phyloP scores from a whole-genome alignment of 2,329 filamentous ascomycete species.

The Penicillium palitans region DNA sequence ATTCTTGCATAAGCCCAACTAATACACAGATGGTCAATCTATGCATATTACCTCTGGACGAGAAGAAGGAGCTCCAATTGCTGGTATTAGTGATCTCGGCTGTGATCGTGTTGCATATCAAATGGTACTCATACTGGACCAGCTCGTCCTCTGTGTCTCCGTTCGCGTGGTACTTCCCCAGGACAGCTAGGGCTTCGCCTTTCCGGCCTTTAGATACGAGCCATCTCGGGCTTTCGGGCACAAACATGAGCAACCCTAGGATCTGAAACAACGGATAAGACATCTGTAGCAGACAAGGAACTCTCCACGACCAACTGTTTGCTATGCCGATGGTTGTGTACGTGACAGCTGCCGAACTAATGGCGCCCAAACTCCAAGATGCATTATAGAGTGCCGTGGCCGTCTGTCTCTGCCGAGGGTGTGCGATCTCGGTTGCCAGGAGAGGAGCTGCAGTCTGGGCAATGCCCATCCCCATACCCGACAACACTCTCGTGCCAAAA shows the following conservation, averaged over 20 bases:
- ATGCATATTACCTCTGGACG: conserved; percentile 18
- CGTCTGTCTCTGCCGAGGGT: conserved; percentile 30
- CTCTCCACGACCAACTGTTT: conserved; percentile 52
- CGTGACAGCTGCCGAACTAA: conserved; percentile 11
- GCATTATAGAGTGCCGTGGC: conserved; percentile 31
- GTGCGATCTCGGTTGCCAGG: conserved; percentile 32
- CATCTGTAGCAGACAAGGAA: conserved; percentile 57
- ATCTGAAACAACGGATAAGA: conserved; percentile 51
- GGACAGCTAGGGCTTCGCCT: conserved; percentile 56
- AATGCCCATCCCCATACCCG: conserved; percentile 41
- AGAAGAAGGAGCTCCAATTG: conserved; percentile 21
- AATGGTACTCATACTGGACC: conserved; percentile 23
- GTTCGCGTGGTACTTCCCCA: conserved; percentile 62
- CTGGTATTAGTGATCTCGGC: conserved; percentile 14
- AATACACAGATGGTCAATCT: conserved; percentile 20
- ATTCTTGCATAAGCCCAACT: conserved; percentile 25
- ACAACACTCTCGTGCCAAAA: conserved; percentile 30
- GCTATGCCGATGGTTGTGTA: conserved; percentile 16
- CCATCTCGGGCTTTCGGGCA: conserved; percentile 65
- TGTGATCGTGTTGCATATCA: conserved; percentile 22
- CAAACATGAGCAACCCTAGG: conserved; percentile 48
- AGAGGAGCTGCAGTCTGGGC: conserved; percentile 29
- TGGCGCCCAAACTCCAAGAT: conserved; percentile 21
- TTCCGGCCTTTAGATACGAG: conserved; percentile 59
- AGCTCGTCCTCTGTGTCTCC: conserved; percentile 34